These are phyloP conservation scores for Truncatella angustata DNA, from an alignment of 2,329 filamentous ascomycete genomes.

Conservation along the genomic window DNA sequence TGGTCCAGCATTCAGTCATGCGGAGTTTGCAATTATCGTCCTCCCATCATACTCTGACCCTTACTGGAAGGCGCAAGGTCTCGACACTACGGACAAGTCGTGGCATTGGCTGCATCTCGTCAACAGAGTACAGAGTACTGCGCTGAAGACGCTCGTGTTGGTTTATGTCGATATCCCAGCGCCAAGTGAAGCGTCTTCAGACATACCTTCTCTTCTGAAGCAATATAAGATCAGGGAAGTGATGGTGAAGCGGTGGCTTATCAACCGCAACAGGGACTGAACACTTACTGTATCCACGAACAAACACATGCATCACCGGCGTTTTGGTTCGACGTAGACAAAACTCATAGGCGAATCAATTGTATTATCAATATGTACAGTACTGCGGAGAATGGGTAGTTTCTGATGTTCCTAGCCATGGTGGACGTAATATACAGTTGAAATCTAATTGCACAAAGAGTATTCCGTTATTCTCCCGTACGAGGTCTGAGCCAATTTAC, in stretches of 20 bases:
- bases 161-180: constrained; percentile 89
- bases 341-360: too few species aligned
- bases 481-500: too few species aligned
- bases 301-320: neutral
- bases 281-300: neutral
- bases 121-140: constrained; percentile 85
- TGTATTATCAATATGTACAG: too few species aligned
- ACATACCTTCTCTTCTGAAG: constrained; percentile 63
- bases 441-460: too few species aligned
- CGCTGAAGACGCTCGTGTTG: constrained; percentile 84
- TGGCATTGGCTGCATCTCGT: constrained; percentile 89
- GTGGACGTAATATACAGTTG: too few species aligned
- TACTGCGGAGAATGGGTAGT: too few species aligned
- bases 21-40: constrained; percentile 85
- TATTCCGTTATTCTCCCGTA: too few species aligned
- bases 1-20: constrained; percentile 91
- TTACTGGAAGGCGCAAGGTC: constrained; percentile 65
- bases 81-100: constrained; percentile 46
- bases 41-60: constrained; percentile 76
- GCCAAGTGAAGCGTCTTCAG: constrained; percentile 50
- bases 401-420: too few species aligned
- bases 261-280: constrained; percentile 64
- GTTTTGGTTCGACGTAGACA: too few species aligned
- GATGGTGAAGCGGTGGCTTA: constrained; percentile 78
- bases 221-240: constrained; percentile 79